These are phyloP conservation scores for Aspergillus sp. DNA, from an alignment of 2,329 filamentous ascomycete genomes.

Conservation along the genomic window DNA sequence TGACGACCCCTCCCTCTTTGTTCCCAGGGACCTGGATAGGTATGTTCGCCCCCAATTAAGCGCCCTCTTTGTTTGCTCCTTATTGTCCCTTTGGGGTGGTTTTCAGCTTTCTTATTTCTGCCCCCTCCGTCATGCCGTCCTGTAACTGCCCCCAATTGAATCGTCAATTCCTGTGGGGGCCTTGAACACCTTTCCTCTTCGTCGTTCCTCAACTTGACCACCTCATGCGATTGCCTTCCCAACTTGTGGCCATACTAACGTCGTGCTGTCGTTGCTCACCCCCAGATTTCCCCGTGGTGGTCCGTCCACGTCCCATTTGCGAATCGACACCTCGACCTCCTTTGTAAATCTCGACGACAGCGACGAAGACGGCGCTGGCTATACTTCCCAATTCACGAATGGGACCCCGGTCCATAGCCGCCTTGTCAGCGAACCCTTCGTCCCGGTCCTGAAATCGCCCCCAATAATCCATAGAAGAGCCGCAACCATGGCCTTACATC, in stretches of 20 bases:
- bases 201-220: constrained; percentile 15
- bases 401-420: constrained; percentile 39
- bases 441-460: constrained; percentile 69
- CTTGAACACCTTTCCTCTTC: not conserved
- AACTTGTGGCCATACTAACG: constrained; percentile 20
- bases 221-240: constrained; percentile 8
- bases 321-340: constrained; percentile 31
- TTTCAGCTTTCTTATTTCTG: not conserved
- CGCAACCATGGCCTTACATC: constrained; percentile 47
- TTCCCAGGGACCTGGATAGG: constrained; percentile 42
- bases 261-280: constrained; percentile 21
- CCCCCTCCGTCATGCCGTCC: not conserved
- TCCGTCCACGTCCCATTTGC: constrained; percentile 32
- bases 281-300: constrained; percentile 42
- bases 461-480: constrained; percentile 50
- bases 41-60: constrained; percentile 25
- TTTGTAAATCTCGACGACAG: constrained; percentile 29
- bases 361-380: constrained; percentile 25
- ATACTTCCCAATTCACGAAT: constrained; percentile 35
- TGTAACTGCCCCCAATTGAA: not conserved
- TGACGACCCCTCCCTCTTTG: constrained; percentile 29
- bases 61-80: constrained; percentile 5
- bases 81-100: constrained; percentile 2
- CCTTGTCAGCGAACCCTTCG: constrained; percentile 45
- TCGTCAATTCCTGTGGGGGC: not conserved